Evolutionary conservation across 2,329 filamentous ascomycete species (phyloP), one percentile per base, ranked within the genome.

Genomic region (Ceratocystis harringtonii): DNA sequence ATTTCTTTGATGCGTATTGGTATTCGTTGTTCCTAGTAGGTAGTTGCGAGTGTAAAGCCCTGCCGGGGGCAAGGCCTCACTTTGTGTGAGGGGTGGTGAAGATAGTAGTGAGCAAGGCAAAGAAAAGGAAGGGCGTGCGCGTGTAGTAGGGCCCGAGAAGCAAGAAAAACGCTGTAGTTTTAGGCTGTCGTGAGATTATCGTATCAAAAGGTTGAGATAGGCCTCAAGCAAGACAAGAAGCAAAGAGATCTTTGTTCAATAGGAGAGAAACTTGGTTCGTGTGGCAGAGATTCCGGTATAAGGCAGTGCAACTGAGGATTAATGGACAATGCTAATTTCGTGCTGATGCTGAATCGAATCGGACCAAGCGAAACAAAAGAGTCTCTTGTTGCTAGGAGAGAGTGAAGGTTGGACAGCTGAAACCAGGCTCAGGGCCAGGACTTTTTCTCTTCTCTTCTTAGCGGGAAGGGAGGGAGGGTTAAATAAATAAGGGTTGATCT

Each of bases 11-110:
- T 12, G 7, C n/a, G 22, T 43, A 71, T 71, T 61, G 22, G 22
- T 43, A 71, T 71, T 61, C 64, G 66, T 19, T 17, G n/a, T 43
- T 32, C 8, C 63, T n/a, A 55, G n/a, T 25, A n/a, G 55, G 58
- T 68, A 43, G 63, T 25, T 19, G 50, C 19, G 25, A 63, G 63
- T 43, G 57, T 7, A 65, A 43, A 66, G 68, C 61, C 65, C 64
- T 66, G 63, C 65, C 65, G 64, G 63, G 57, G 64, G 64, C 57
- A 66, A 67, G 61, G 62, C 61, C 65, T 67, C 61, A 58, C 12
- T 45, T 4, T 41, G 22, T 62, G 44, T 44, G 43, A 19, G 19
- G 19, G 30, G 19, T 7, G 17, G 30, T n/a, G 58, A 25, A 19
- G 43, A 32, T 28, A 44, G 43, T n/a, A 6, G 32, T 36, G 28